phyloP scores from a whole-genome alignment of 75 land plant species.

The Larix kaempferi region DNA sequence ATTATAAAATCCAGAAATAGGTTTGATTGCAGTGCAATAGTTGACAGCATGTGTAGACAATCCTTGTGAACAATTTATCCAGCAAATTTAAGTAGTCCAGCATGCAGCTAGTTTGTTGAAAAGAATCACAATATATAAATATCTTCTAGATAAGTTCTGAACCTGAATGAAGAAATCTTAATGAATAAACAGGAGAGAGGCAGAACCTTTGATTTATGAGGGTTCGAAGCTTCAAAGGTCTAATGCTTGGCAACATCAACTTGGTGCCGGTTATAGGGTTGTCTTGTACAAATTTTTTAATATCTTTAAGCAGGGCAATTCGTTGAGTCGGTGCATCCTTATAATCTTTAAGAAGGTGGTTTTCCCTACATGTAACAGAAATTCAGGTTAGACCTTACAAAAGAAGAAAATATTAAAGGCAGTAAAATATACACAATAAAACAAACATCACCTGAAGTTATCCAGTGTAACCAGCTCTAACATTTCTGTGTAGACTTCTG shows the following conservation, averaged over 20 bases:
- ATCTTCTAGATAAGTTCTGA: too few species aligned
- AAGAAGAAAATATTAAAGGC: too few species aligned
- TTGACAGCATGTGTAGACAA: background rate
- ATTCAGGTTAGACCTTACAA: background rate
- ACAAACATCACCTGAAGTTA: constrained; percentile 12
- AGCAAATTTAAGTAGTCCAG: background rate
- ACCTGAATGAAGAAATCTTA: too few species aligned
- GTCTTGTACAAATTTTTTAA: background rate
- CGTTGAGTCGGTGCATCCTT: background rate
- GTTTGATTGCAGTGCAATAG: too few species aligned
- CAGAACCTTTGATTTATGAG: constrained; percentile 5
- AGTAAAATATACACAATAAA: background rate
- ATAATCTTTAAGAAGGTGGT: background rate
- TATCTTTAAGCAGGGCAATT: background rate
- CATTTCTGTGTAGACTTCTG: constrained; percentile 1
- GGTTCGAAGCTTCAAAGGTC: background rate
- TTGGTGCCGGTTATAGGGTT: background rate
- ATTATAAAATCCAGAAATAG: too few species aligned
- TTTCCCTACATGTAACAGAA: constrained; percentile 4
- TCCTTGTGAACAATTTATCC: background rate
- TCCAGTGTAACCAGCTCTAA: constrained; percentile 10
- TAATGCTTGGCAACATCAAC: background rate
- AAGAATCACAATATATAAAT: too few species aligned
- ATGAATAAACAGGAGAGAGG: background rate
- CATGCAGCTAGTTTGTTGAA: too few species aligned